Percentiles rank a stretch among this genome's conserved stretches.
These are phyloP conservation scores for Colletotrichum sublineola DNA, from an alignment of 2,329 filamentous ascomycete genomes.

Conservation along the genomic window DNA sequence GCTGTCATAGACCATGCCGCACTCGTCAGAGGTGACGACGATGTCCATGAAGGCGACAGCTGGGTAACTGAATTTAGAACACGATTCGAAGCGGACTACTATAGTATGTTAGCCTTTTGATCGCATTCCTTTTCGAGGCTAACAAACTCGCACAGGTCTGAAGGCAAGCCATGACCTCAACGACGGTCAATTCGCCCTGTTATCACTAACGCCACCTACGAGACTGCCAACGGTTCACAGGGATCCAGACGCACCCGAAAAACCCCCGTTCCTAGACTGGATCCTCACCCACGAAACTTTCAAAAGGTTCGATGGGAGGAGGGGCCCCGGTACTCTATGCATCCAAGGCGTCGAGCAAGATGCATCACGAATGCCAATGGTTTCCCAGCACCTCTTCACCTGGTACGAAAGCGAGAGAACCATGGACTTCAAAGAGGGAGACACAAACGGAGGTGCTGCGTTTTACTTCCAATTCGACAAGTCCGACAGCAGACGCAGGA, in stretches of 20 bases:
- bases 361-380: neutral
- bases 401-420: neutral
- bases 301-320: neutral
- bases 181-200: neutral
- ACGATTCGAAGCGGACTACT: neutral
- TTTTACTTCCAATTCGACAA: slow-evolving; percentile 14
- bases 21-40: neutral
- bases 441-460: neutral
- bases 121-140: neutral
- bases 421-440: neutral
- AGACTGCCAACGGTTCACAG: neutral
- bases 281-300: neutral
- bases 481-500: neutral
- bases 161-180: neutral
- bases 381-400: neutral
- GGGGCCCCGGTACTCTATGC: neutral
- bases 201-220: neutral
- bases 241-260: neutral
- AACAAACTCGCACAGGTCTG: neutral
- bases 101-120: neutral
- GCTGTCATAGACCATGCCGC: neutral
- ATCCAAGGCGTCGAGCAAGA: neutral
- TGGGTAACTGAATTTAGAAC: neutral
- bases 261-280: neutral
- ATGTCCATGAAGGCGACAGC: neutral